A percentile compares a stretch with the other conserved stretches of the same genome.
These are phyloP conservation scores for Nicotiana sylvestris DNA, from an alignment of 257 asterid species.

Conservation along the genomic window DNA sequence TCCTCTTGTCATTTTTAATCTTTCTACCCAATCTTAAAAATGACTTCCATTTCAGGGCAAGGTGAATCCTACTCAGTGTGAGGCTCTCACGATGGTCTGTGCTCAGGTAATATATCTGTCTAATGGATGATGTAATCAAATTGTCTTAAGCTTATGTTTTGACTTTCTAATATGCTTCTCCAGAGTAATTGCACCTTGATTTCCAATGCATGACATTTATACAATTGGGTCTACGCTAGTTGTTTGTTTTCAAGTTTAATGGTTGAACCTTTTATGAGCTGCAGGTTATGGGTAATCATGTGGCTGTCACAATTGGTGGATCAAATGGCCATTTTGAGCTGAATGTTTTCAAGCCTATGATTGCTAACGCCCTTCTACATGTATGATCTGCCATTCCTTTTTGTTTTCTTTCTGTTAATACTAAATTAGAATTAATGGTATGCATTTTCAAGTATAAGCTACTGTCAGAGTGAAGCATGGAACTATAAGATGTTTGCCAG, in stretches of 20 bases:
- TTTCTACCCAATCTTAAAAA: slow-evolving; percentile 14
- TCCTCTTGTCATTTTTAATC: slow-evolving; percentile 1
- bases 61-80: slow-evolving; percentile 95
- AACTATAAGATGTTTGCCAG: neutral
- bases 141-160: too few species aligned
- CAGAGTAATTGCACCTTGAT: too few species aligned
- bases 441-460: neutral
- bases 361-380: slow-evolving; percentile 82
- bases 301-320: slow-evolving; percentile 89
- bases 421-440: neutral
- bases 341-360: slow-evolving; percentile 92
- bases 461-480: slow-evolving; percentile 7
- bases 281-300: slow-evolving; percentile 92
- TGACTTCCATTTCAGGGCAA: slow-evolving; percentile 60
- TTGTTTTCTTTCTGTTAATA: neutral
- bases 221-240: too few species aligned
- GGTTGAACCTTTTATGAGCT: too few species aligned
- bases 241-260: too few species aligned
- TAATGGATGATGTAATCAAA: too few species aligned
- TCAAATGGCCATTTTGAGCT: slow-evolving; percentile 93
- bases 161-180: too few species aligned
- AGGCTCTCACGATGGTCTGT: slow-evolving; percentile 97
- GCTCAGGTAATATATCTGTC: slow-evolving; percentile 60
- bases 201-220: neutral
- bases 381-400: slow-evolving; percentile 33